Base-by-base conservation (phyloP, 2,329 filamentous ascomycete genomes). In the Cucurbitaria berberidis region DNA sequence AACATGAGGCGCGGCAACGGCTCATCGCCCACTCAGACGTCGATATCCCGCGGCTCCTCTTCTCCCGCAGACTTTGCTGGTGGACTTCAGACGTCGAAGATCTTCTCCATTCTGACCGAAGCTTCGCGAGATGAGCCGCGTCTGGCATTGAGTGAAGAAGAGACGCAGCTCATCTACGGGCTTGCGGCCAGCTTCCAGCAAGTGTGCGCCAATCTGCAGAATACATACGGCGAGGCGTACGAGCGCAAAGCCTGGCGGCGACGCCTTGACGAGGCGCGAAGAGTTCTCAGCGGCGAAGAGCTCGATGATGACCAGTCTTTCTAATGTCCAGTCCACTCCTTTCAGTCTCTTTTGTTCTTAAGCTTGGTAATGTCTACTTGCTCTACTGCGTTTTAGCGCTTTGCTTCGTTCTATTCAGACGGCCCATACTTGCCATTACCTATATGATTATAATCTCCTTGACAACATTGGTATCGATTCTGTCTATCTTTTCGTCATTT, bases 261-360 rank as follows among this genome's bases (percentile, higher is more conserved):
- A 58, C 82, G 89, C 61, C 81, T 96, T 45, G 90, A 96, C 61
- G 84, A 86, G 46, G 92, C 91, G 5, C 85, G 87, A 54, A 82
- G 84, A 46, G 83, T 90, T 3, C 78, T 96, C 26, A 90, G 93
- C 61, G 90, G 90, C 5, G 77, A 86, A 54, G 66, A 66, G 19
- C n/a, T 55, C 3, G 77, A 86, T 53, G 63, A 66, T 24, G 66
- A 68, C 30, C 53, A 60, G 24, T 60, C 66, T 7, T 70, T 70
- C 46, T 63, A 45, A 65, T 46, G 19, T 13, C 36, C 34, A 32
- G 16, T n/a, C 21, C 42, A 48, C 38, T 47, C 21, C 13, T 21
- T 49, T 30, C n/a, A 46, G 39, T 39, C 26, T 57, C 24, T 54
- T 48, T 45, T 41, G 35, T 44, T 15, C 29, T 32, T 48, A 47